A percentile compares a stretch with the other conserved stretches of the same genome.
phyloP scores from a whole-genome alignment of 2,329 filamentous ascomycete genomes.

The Ophiosphaerella herpotricha region DNA sequence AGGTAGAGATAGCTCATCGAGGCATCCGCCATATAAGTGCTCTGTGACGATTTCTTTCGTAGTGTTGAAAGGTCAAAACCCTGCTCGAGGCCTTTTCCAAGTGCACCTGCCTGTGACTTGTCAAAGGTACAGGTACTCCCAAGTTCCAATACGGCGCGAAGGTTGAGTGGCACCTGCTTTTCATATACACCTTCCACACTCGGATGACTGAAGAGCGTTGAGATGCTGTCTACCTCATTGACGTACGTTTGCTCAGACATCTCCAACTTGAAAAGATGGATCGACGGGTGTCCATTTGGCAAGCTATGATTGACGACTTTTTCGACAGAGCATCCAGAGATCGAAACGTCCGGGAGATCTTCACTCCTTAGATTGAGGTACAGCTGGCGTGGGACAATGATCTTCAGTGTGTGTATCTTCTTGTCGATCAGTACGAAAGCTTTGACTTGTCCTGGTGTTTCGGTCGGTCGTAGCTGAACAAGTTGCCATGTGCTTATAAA shows the following conservation, averaged over 20 bases:
- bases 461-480: slow-evolving; percentile 80
- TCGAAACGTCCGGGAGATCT: slow-evolving; percentile 84
- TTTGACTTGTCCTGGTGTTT: slow-evolving; percentile 81
- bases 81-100: slow-evolving; percentile 89
- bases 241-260: slow-evolving; percentile 89
- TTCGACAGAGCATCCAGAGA: slow-evolving; percentile 84
- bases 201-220: slow-evolving; percentile 82
- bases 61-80: slow-evolving; percentile 87
- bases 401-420: slow-evolving; percentile 84
- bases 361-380: slow-evolving; percentile 90
- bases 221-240: slow-evolving; percentile 80
- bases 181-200: slow-evolving; percentile 98
- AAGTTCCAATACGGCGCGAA: slow-evolving; percentile 84
- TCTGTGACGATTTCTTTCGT: slow-evolving; percentile 67
- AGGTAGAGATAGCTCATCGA: slow-evolving; percentile 85
- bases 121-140: slow-evolving; percentile 94
- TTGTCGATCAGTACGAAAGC: slow-evolving; percentile 92
- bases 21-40: slow-evolving; percentile 75
- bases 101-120: slow-evolving; percentile 82
- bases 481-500: slow-evolving; percentile 97
- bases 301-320: slow-evolving; percentile 92
- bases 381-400: slow-evolving; percentile 85
- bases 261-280: slow-evolving; percentile 91
- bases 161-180: slow-evolving; percentile 83
- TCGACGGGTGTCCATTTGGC: slow-evolving; percentile 91